phyloP scores from a whole-genome alignment of 1,284 basidiomycete species.

The Golubevia sp. region DNA sequence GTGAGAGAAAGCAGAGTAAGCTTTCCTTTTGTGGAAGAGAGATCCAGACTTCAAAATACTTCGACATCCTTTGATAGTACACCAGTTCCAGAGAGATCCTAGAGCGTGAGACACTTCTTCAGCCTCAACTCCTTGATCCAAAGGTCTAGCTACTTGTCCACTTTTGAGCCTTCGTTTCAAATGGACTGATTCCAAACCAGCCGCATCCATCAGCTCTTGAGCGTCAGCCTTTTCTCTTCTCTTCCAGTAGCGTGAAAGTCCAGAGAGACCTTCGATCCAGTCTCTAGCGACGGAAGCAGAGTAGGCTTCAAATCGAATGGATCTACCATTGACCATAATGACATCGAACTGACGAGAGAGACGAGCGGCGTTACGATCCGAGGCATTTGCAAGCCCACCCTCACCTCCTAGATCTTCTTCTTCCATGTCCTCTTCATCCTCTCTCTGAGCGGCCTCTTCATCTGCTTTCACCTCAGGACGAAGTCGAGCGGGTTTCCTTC shows the following conservation, averaged over 20 bases:
- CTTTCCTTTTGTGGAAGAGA: conserved; percentile 68
- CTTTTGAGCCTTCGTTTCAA: neutral
- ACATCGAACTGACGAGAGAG: conserved; percentile 78
- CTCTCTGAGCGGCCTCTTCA: conserved; percentile 63
- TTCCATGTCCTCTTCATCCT: conserved; percentile 63
- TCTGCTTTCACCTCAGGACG: conserved; percentile 18
- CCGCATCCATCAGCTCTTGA: conserved; percentile 74
- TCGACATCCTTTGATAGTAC: conserved; percentile 74
- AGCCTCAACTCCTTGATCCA: neutral
- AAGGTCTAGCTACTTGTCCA: neutral
- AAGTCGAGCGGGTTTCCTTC: neutral
- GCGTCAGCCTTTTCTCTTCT: conserved; percentile 73
- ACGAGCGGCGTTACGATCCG: conserved; percentile 66
- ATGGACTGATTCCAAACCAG: neutral
- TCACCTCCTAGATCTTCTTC: conserved; percentile 73
- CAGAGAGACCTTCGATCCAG: conserved; percentile 76
- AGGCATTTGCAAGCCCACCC: conserved; percentile 65
- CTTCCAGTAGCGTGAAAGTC: conserved; percentile 76
- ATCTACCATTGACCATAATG: conserved; percentile 71
- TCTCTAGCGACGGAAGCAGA: conserved; percentile 69
- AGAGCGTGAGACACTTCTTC: conserved; percentile 66
- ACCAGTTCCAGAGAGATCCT: conserved; percentile 77
- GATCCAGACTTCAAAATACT: conserved; percentile 74
- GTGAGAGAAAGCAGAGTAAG: conserved; percentile 34
- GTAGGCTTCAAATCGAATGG: conserved; percentile 72